A percentile compares a stretch with the other conserved stretches of the same genome.
Evolutionary conservation across 805 yeast species (phyloP).

Genomic region (Pichia sporocuriosa): DNA sequence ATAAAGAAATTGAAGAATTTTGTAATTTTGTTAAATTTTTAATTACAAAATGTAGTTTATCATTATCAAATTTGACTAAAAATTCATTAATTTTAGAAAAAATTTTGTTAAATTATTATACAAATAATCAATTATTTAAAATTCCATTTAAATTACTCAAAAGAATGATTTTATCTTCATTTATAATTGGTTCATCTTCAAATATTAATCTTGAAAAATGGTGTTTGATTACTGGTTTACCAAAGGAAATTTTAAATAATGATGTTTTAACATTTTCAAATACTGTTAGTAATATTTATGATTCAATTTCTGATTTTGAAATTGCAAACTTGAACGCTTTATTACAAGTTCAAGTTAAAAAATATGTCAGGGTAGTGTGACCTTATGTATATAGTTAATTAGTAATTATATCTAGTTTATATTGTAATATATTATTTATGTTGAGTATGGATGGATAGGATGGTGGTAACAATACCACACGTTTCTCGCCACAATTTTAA

Average conservation of each 20-base stretch:
- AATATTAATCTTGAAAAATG: slow-evolving; percentile 11
- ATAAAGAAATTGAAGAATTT: neutral
- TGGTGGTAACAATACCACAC: too few relatives aligned
- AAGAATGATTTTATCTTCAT: slow-evolving; percentile 13
- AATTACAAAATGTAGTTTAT: slow-evolving; percentile 1
- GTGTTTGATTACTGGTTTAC: slow-evolving; percentile 17
- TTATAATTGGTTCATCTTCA: slow-evolving; percentile 11
- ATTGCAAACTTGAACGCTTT: slow-evolving; percentile 9
- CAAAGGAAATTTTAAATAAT: slow-evolving; percentile 6
- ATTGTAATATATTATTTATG: too few relatives aligned
- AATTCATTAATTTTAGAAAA: slow-evolving; percentile 1
- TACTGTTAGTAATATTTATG: neutral
- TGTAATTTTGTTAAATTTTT: neutral
- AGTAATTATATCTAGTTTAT: neutral
- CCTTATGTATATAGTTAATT: neutral
- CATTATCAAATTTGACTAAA: neutral
- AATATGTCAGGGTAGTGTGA: slow-evolving; percentile 18
- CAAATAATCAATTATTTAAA: too few relatives aligned
- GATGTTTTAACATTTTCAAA: slow-evolving; percentile 5
- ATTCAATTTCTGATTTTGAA: slow-evolving; percentile 10
- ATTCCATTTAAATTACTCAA: slow-evolving; percentile 2
- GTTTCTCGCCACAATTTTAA: too few relatives aligned
- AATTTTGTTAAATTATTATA: neutral
- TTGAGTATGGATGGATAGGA: too few relatives aligned
- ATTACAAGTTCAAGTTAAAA: slow-evolving; percentile 15